Conservation (phyloP, 179 eudicot genomes). For the Dionaea muscipula region DNA sequence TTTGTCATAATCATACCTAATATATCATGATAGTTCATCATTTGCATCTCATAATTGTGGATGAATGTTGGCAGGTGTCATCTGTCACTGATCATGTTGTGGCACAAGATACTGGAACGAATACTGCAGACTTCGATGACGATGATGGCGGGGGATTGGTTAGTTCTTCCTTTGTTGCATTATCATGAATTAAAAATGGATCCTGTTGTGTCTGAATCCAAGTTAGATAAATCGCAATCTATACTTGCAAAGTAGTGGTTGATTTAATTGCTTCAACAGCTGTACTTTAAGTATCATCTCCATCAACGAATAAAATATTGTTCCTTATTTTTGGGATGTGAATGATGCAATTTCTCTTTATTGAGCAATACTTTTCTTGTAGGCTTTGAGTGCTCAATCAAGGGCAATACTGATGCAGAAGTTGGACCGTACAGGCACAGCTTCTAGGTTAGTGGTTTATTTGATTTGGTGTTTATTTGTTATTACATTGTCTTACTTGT, state of each 20-base stretch:
- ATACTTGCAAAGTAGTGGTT: no score
- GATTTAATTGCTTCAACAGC: no score
- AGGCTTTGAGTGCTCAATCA: constrained; percentile 40
- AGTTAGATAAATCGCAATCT: no score
- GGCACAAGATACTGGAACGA: constrained; percentile 57
- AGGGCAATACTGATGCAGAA: constrained; percentile 40
- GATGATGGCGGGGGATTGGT: constrained; percentile 94
- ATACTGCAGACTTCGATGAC: constrained; percentile 77
- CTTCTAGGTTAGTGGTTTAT: constrained; percentile 25
- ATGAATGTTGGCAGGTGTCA: constrained; percentile 42
- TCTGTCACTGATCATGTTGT: constrained; percentile 66
- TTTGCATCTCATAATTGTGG: not conserved
- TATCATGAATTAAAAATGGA: no score
- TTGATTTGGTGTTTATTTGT: not conserved
- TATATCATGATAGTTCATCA: not conserved
- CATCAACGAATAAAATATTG: no score
- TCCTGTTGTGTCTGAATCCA: no score
- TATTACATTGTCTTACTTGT: constrained; percentile 1
- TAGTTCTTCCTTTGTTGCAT: constrained; percentile 18
- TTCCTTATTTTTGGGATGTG: not conserved
- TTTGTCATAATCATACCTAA: not conserved
- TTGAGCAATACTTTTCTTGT: constrained; percentile 11
- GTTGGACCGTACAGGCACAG: constrained; percentile 38
- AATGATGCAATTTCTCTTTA: not conserved
- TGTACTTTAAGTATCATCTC: no score